Base-by-base conservation (phyloP, 441 rosid genomes). In the Erysimum cheiri region DNA sequence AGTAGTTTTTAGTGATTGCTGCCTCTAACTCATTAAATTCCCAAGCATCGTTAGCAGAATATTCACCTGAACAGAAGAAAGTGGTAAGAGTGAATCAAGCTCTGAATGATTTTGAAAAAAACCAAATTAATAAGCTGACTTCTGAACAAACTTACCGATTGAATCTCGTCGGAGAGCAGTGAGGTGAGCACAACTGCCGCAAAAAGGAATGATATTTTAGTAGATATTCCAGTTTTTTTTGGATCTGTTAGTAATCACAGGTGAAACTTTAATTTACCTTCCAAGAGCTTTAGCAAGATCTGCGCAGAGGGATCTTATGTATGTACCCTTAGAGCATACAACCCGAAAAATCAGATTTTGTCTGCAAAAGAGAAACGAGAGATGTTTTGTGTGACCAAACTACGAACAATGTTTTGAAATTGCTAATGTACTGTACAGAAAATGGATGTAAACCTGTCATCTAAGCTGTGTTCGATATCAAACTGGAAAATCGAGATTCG, bases 231-330 rank as follows among this genome's bases (percentile, higher is more conserved):
- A 36, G 40, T 28, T 43, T 35, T 62, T 11, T 28, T 62, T 1
- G 47, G 55, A 63, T 48, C 33, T 28, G 11, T 47, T 31, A 56
- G 33, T 39, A 54, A 29, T 56, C 37, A 46, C 56, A 22, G 40
- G 61, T n/a, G 31, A 10, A 46, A 29, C 1, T 0, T 0, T 2
- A 40, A 4, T 5, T 36, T 8, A 93, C 97, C 98, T 92, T 72
- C 97, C 86, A 67, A 94, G 89, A 76, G 93, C 87, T 81, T 92
- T 92, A 43, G 94, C 97, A 62, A 95, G 75, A 85, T 95, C 99
- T 60, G 98, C 89, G 82, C 99, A 95, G 6, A 94, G 82, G 3
- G 98, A 95, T 28, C 97, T 92, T 73, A 95, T 87, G 76, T 95
- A 92, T 2, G 99, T 90, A 72, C 98, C 98, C 82, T 92, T 90